Evolutionary conservation across 768 basidiomycete genomes (phyloP).

Genomic region (Candolleomyces aberdarensis): DNA sequence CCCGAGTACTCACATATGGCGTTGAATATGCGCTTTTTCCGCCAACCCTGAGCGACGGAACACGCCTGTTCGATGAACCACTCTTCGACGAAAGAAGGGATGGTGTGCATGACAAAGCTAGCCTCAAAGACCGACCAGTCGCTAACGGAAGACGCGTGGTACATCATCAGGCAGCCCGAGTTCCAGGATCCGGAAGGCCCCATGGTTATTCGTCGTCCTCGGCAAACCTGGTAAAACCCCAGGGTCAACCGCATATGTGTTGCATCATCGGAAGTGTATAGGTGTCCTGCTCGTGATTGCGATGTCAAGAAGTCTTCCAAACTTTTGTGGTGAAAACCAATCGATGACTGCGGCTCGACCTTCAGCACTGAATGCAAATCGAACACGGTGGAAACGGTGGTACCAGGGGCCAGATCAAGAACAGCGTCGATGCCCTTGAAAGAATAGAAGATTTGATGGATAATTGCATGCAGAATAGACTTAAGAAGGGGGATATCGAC

Average conservation of each 20-base stretch:
- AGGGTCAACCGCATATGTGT: neutral
- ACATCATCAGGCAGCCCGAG: no score
- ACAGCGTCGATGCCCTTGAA: neutral
- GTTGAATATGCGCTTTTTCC: no score
- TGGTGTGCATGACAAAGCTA: no score
- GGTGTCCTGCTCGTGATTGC: neutral
- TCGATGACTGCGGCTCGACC: neutral
- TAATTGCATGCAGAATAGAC: neutral
- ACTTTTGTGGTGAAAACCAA: neutral
- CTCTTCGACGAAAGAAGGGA: no score
- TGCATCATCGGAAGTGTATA: neutral
- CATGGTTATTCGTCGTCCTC: no score
- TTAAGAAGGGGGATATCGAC: neutral
- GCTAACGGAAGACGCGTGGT: no score
- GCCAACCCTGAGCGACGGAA: no score
- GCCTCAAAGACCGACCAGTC: no score
- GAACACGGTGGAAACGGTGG: neutral
- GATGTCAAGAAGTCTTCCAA: neutral
- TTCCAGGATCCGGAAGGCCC: no score
- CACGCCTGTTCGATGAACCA: no score
- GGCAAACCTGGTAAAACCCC: no score
- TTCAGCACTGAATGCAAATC: neutral
- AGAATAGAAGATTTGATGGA: neutral
- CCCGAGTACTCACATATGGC: no score
- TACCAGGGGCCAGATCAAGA: neutral